These are phyloP conservation scores for Mycena venus DNA, from an alignment of 768 basidiomycete species.

Conservation along the genomic window DNA sequence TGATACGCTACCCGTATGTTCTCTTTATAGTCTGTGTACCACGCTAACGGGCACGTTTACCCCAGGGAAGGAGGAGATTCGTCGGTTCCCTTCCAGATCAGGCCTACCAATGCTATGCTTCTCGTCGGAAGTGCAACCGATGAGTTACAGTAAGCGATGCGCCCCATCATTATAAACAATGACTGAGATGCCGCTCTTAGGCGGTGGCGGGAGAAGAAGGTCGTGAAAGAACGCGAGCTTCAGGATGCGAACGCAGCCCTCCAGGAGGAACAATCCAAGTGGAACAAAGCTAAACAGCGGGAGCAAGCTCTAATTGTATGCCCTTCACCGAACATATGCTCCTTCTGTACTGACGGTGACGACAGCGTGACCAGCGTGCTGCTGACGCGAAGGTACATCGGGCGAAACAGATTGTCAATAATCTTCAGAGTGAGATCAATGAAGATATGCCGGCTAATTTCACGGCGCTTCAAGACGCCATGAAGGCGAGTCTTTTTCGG, in stretches of 20 bases:
- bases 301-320: slow-evolving; percentile 52
- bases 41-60: background rate
- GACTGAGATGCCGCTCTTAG: slow-evolving; percentile 48
- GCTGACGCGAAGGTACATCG: slow-evolving; percentile 41
- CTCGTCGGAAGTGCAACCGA: slow-evolving; percentile 24
- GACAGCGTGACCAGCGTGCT: slow-evolving; percentile 44
- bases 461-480: slow-evolving; percentile 66
- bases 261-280: slow-evolving; percentile 44
- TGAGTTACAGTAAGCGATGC: slow-evolving; percentile 19
- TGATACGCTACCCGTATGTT: slow-evolving; percentile 75
- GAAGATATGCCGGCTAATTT: slow-evolving; percentile 78
- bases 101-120: slow-evolving; percentile 19
- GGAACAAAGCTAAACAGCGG: slow-evolving; percentile 42
- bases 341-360: background rate
- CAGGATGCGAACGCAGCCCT: slow-evolving; percentile 42
- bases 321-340: background rate
- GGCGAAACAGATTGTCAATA: slow-evolving; percentile 52
- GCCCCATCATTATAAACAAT: background rate
- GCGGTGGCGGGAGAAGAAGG: slow-evolving; percentile 57
- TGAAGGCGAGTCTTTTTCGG: slow-evolving; percentile 56
- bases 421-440: slow-evolving; percentile 71
- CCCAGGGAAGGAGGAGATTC: slow-evolving; percentile 33
- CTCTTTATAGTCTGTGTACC: background rate
- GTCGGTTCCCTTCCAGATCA: slow-evolving; percentile 17
- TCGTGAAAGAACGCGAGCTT: slow-evolving; percentile 54